Percentiles rank a stretch among this genome's conserved stretches.
phyloP scores from a whole-genome alignment of 2,329 filamentous ascomycete genomes.

The Fusarium ramigenum region DNA sequence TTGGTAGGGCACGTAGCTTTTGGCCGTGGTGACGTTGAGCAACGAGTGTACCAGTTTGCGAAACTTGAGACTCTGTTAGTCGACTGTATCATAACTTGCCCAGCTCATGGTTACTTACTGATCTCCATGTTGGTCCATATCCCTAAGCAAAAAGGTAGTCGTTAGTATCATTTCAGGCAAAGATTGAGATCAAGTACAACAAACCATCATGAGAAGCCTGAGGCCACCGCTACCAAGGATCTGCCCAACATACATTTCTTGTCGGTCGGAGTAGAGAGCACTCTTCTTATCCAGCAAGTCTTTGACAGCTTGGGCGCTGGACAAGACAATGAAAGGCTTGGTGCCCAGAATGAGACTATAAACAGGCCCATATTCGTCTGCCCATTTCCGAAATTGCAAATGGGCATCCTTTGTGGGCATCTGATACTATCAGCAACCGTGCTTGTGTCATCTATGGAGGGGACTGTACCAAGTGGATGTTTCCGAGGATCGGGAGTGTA shows the following conservation, averaged over 20 bases:
- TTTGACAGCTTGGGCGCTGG: background rate
- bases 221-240: background rate
- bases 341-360: conserved; percentile 1
- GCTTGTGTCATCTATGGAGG: accelerated
- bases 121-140: conserved; percentile 1
- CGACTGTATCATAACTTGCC: accelerated
- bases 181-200: background rate
- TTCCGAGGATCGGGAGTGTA: background rate
- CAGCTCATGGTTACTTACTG: accelerated
- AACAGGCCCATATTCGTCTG: background rate
- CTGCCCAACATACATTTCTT: conserved; percentile 8
- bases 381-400: background rate
- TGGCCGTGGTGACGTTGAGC: background rate
- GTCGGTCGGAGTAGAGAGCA: background rate
- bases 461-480: background rate
- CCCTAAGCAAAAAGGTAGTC: background rate
- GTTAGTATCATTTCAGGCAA: accelerated
- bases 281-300: background rate
- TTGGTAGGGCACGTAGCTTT: background rate
- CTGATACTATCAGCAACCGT: background rate
- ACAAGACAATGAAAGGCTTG: conserved; percentile 1
- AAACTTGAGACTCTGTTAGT: background rate
- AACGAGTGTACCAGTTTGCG: conserved; percentile 1
- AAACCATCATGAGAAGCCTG: background rate
- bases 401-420: conserved; percentile 1